phyloP scores from a whole-genome alignment of 2,329 filamentous ascomycete genomes.

The Drechslerella coelobrocha region DNA sequence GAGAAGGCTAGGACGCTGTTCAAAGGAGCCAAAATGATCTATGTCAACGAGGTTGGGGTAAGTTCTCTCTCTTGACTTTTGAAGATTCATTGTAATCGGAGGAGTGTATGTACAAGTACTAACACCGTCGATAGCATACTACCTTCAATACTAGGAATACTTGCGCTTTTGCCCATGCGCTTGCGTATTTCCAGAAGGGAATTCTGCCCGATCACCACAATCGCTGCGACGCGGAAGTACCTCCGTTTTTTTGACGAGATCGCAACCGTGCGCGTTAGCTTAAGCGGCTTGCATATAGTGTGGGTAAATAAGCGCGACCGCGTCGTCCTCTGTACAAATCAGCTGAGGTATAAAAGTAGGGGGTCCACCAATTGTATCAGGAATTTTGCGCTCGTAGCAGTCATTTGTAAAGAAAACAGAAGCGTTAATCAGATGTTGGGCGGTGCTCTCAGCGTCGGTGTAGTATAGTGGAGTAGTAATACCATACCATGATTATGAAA shows the following conservation, averaged over 20 bases:
- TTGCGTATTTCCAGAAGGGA: slow-evolving; percentile 38
- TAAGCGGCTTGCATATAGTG: slow-evolving; percentile 1
- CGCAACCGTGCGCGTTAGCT: neutral
- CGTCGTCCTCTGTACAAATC: no score
- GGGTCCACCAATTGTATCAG: no score
- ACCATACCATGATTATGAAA: no score
- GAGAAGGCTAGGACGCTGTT: slow-evolving; percentile 29
- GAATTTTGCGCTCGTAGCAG: no score
- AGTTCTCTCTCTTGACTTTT: neutral
- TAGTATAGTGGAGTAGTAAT: no score
- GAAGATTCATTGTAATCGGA: neutral
- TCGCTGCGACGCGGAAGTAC: slow-evolving; percentile 17
- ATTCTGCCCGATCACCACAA: slow-evolving; percentile 18
- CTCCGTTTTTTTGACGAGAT: slow-evolving; percentile 14
- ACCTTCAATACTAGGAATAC: slow-evolving; percentile 22
- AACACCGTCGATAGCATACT: slow-evolving; percentile 16
- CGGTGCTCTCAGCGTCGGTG: no score
- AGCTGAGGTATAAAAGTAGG: no score
- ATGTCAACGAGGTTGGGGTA: slow-evolving; percentile 40
- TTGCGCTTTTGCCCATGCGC: slow-evolving; percentile 23
- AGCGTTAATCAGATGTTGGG: no score
- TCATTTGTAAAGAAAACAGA: no score
- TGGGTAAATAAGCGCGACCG: no score
- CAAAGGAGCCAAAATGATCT: slow-evolving; percentile 41
- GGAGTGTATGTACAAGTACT: neutral